A percentile compares a stretch with the other conserved stretches of the same genome.
These are phyloP conservation scores for Lasiosphaeris hirsuta DNA, from an alignment of 495 filamentous ascomycete species.

Conservation along the genomic window DNA sequence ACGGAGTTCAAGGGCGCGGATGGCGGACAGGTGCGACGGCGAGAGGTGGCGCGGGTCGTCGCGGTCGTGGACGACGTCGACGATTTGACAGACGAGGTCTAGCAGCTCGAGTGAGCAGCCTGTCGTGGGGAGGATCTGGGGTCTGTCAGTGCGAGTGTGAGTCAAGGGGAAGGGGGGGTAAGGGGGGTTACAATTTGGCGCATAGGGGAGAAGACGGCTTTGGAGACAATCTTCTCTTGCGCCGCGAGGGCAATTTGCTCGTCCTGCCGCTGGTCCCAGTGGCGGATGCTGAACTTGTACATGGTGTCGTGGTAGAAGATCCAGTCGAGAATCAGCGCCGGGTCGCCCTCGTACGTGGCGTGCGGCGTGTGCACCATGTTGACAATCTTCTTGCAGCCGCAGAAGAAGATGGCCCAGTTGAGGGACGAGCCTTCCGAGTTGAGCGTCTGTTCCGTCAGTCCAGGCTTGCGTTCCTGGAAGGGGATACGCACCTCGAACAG, in stretches of 20 bases:
- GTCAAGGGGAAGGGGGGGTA: not conserved
- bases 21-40: slow-evolving; percentile 1
- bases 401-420: slow-evolving; percentile 22
- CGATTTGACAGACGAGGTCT: slow-evolving; percentile 11
- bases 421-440: slow-evolving; percentile 8
- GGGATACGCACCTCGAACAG: slow-evolving; percentile 10
- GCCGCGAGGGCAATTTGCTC: not conserved
- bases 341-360: slow-evolving; percentile 16
- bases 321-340: slow-evolving; percentile 23
- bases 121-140: slow-evolving; percentile 13
- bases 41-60: slow-evolving; percentile 10
- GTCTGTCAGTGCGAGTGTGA: not conserved
- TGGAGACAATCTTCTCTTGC: slow-evolving; percentile 13
- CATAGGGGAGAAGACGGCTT: slow-evolving; percentile 16
- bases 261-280: slow-evolving; percentile 10
- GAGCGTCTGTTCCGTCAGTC: not conserved
- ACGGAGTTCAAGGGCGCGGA: not conserved
- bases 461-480: not conserved
- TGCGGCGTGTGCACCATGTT: slow-evolving; percentile 8
- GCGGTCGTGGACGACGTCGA: slow-evolving; percentile 9
- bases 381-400: slow-evolving; percentile 17
- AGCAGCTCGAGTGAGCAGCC: slow-evolving; percentile 25
- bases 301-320: slow-evolving; percentile 23
- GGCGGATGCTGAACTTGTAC: slow-evolving; percentile 22
- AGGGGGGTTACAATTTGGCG: slow-evolving; percentile 10